A percentile compares a stretch with the other conserved stretches of the same genome.
Evolutionary conservation across 495 filamentous ascomycete genomes (phyloP).

Genomic region (Tetracladium marchalianum): DNA sequence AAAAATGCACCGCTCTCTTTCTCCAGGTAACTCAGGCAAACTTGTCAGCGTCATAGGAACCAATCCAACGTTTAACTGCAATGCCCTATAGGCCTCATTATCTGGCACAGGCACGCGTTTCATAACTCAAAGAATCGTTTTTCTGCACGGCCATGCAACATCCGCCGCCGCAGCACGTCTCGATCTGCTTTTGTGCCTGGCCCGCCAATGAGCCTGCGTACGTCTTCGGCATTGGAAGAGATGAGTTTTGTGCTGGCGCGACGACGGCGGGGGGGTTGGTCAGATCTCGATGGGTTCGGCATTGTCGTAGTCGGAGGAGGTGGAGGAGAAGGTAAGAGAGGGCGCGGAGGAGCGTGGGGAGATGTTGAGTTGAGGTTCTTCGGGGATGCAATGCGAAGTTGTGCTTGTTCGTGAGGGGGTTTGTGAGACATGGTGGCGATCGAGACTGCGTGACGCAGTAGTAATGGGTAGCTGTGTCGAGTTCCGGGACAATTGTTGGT

Average conservation of each 20-base stretch:
- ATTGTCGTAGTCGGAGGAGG: conserved; percentile 14
- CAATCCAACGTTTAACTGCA: conserved; percentile 65
- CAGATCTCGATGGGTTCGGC: conserved; percentile 17
- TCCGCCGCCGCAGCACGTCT: conserved; percentile 86
- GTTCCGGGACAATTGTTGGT: too few relatives aligned
- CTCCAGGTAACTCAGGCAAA: conserved; percentile 61
- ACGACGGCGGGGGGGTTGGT: conserved; percentile 29
- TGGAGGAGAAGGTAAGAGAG: conserved; percentile 19
- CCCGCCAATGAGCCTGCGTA: conserved; percentile 57
- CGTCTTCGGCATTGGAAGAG: conserved; percentile 63
- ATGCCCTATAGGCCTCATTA: conserved; percentile 73
- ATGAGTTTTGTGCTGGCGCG: conserved; percentile 77
- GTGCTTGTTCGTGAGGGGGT: conserved; percentile 8
- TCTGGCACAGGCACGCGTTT: conserved; percentile 58
- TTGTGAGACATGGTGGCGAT: conserved; percentile 16
- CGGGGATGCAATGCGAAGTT: conserved; percentile 22
- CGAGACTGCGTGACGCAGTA: too few relatives aligned
- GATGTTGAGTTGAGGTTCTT: conserved; percentile 7
- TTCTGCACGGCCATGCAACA: conserved; percentile 68
- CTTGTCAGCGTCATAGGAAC: conserved; percentile 64
- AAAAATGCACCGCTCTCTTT: conserved; percentile 59
- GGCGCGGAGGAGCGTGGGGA: conserved; percentile 17
- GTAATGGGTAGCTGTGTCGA: too few relatives aligned
- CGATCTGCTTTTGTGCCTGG: conserved; percentile 48
- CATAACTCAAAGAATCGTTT: conserved; percentile 41